Conservation (phyloP, 352 stramenopile species). For the Globisporangium spiculum region DNA sequence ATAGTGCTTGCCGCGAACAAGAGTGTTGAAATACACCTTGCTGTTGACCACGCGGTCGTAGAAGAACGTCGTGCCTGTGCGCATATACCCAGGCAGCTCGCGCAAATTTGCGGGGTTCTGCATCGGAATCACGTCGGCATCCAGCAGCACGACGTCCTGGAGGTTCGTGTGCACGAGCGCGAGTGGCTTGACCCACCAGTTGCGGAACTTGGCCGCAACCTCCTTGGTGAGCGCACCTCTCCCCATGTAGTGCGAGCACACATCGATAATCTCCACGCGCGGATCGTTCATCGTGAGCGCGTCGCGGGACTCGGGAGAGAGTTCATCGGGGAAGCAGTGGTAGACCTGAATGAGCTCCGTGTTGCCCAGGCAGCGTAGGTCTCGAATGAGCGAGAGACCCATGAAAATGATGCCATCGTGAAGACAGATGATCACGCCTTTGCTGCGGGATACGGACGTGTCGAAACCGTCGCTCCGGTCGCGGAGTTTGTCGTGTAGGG, state of each 20-base stretch:
- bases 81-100: conserved; percentile 31
- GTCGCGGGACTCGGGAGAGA: conserved; percentile 29
- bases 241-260: conserved; percentile 28
- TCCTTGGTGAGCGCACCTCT: background rate
- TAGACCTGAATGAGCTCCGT: conserved; percentile 41
- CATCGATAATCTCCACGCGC: conserved; percentile 40
- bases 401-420: conserved; percentile 38
- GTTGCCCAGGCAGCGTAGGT: conserved; percentile 46
- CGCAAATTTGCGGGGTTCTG: conserved; percentile 40
- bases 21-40: conserved; percentile 47
- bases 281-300: conserved; percentile 28
- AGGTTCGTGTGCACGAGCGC: conserved; percentile 47
- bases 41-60: conserved; percentile 60
- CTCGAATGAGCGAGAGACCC: conserved; percentile 41
- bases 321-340: conserved; percentile 41
- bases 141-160: conserved; percentile 42
- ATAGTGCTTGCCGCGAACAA: conserved; percentile 36
- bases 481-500: background rate
- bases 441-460: background rate
- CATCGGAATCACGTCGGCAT: conserved; percentile 49
- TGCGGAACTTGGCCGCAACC: conserved; percentile 35
- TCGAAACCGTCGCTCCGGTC: conserved; percentile 8
- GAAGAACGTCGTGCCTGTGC: conserved; percentile 63
- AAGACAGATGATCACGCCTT: conserved; percentile 34
- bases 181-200: conserved; percentile 60